Percentiles rank a stretch among this genome's conserved stretches.
Conservation (phyloP, 1,284 basidiomycete species). For the Phellinidium pouzarii region DNA sequence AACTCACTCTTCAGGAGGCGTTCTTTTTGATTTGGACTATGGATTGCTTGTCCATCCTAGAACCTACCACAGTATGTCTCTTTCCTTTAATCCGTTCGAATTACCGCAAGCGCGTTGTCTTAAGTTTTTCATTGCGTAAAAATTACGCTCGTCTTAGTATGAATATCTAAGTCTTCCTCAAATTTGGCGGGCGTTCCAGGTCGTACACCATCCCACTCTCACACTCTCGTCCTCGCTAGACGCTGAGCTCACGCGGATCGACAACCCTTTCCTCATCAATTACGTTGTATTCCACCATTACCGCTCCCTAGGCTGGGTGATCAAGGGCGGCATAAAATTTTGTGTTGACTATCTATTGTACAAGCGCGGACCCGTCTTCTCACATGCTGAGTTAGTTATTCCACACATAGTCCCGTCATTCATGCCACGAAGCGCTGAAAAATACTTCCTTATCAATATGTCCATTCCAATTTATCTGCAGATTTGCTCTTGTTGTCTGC, state of each 20-base stretch:
- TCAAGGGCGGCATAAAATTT: slow-evolving; percentile 95
- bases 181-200: slow-evolving; percentile 58
- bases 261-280: slow-evolving; percentile 90
- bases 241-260: slow-evolving; percentile 41
- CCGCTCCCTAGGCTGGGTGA: slow-evolving; percentile 96
- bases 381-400: slow-evolving; percentile 82
- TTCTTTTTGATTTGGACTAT: slow-evolving; percentile 87
- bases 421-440: background rate
- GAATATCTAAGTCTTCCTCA: slow-evolving; percentile 46
- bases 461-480: slow-evolving; percentile 30
- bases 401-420: background rate
- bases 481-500: slow-evolving; percentile 85
- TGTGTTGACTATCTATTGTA: slow-evolving; percentile 94
- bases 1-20: slow-evolving; percentile 86
- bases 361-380: slow-evolving; percentile 90
- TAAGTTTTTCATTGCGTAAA: slow-evolving; percentile 14
- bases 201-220: slow-evolving; percentile 30
- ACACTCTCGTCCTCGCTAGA: slow-evolving; percentile 29
- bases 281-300: slow-evolving; percentile 95
- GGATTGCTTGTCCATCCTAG: slow-evolving; percentile 74
- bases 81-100: slow-evolving; percentile 1
- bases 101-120: background rate
- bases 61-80: slow-evolving; percentile 52
- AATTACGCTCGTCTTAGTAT: no score
- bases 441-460: no score